Evolutionary conservation across 495 filamentous ascomycete species (phyloP).

Genomic region (Staphylotrichum longicolle): DNA sequence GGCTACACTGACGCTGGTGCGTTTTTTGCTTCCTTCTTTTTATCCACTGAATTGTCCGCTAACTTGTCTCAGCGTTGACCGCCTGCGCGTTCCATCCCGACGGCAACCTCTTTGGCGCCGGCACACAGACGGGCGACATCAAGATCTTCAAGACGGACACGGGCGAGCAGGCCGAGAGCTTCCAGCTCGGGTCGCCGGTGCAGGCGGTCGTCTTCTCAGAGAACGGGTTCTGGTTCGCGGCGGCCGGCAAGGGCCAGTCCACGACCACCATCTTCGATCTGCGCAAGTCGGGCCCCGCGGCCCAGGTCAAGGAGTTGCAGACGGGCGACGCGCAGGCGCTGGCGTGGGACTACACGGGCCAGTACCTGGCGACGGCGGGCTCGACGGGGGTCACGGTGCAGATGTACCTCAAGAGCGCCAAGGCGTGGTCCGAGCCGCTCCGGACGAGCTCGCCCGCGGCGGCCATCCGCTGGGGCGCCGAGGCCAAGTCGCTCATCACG

Average conservation of each 20-base stretch:
- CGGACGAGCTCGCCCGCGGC: constrained; percentile 69
- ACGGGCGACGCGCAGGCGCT: constrained; percentile 72
- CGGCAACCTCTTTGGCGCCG: constrained; percentile 86
- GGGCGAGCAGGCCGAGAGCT: constrained; percentile 66
- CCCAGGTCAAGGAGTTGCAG: constrained; percentile 74
- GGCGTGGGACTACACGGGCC: constrained; percentile 91
- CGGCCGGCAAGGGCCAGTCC: constrained; percentile 66
- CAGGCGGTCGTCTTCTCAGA: constrained; percentile 84
- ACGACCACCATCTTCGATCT: constrained; percentile 86
- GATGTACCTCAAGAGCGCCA: constrained; percentile 77
- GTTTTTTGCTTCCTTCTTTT: constrained; percentile 30
- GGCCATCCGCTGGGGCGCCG: constrained; percentile 71
- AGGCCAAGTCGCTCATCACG: constrained; percentile 69
- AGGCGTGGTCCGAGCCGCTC: constrained; percentile 86
- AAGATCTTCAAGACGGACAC: constrained; percentile 82
- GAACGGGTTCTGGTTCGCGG: constrained; percentile 94
- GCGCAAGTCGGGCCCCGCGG: constrained; percentile 75
- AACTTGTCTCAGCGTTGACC: constrained; percentile 63
- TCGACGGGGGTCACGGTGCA: constrained; percentile 80
- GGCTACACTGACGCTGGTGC: constrained; percentile 80
- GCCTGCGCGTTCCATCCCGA: constrained; percentile 90
- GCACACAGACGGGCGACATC: constrained; percentile 71
- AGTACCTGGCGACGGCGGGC: constrained; percentile 83
- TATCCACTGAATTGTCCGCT: constrained; percentile 34
- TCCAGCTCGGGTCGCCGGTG: constrained; percentile 64